Conservation (phyloP, 129 eudicot genomes). For the Centella asiatica region DNA sequence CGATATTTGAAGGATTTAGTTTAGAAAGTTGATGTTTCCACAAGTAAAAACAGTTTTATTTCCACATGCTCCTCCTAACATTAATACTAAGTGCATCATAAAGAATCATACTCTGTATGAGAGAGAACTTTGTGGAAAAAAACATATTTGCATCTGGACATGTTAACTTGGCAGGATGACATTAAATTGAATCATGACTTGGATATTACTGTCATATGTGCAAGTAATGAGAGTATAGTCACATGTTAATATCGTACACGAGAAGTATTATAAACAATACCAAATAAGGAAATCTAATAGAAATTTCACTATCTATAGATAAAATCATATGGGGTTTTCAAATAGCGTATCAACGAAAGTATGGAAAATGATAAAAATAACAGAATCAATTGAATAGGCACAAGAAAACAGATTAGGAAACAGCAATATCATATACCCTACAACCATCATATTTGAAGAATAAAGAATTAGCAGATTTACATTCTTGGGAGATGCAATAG, state of each 20-base stretch:
- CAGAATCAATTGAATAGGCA: background rate
- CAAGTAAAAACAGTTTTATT: background rate
- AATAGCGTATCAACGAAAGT: background rate
- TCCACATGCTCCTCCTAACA: background rate
- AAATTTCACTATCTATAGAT: no score
- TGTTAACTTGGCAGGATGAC: no score
- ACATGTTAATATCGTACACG: background rate
- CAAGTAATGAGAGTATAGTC: no score
- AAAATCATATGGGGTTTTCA: no score
- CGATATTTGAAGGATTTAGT: background rate
- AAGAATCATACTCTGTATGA: no score
- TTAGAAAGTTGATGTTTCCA: background rate
- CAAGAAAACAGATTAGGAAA: background rate
- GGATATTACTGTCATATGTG: no score
- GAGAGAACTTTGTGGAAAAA: no score
- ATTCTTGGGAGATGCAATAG: slow-evolving; percentile 75
- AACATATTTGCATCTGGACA: no score
- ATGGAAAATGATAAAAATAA: background rate
- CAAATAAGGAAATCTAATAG: background rate
- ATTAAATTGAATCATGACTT: no score
- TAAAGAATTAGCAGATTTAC: slow-evolving; percentile 23
- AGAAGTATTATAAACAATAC: background rate
- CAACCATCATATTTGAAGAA: background rate
- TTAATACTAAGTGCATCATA: background rate
- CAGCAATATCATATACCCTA: background rate